These are phyloP conservation scores for Cryptococcus sp. DNA, from an alignment of 1,284 basidiomycete species.

Conservation along the genomic window DNA sequence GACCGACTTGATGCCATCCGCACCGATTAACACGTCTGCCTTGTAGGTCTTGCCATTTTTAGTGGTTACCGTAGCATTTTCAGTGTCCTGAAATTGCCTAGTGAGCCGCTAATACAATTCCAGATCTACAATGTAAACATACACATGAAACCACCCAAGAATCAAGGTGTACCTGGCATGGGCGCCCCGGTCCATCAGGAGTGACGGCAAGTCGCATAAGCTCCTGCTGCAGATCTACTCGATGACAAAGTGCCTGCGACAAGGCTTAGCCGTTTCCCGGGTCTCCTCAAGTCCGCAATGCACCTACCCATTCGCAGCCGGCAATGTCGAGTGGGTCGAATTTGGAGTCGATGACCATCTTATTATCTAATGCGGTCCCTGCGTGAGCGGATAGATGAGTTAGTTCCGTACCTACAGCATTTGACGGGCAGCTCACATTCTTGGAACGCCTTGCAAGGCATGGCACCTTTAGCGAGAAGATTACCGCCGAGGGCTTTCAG, in stretches of 20 bases:
- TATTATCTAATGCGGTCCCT: constrained; percentile 14
- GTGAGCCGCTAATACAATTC: background rate
- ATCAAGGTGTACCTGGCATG: constrained; percentile 19
- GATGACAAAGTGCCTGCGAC: constrained; percentile 42
- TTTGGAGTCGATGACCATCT: constrained; percentile 6
- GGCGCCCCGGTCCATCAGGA: constrained; percentile 17
- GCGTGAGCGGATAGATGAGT: background rate
- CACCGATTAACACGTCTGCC: constrained; percentile 40
- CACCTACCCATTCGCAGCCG: constrained; percentile 23
- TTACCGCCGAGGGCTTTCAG: constrained; percentile 21
- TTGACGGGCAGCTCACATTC: constrained; percentile 4
- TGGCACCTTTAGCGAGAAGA: constrained; percentile 15
- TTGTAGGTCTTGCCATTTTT: constrained; percentile 25
- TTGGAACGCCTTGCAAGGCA: constrained; percentile 4
- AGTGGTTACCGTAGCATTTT: constrained; percentile 25
- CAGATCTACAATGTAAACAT: background rate
- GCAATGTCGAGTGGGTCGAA: constrained; percentile 11
- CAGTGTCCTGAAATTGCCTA: constrained; percentile 20
- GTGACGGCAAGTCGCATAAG: constrained; percentile 29
- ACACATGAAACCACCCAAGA: constrained; percentile 20
- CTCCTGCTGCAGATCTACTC: constrained; percentile 42
- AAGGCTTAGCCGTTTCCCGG: background rate
- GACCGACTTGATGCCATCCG: constrained; percentile 41
- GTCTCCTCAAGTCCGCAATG: too few species aligned
- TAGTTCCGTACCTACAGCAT: background rate